Conservation (phyloP, 1,284 basidiomycete genomes). For the Ceratobasidium sp. region DNA sequence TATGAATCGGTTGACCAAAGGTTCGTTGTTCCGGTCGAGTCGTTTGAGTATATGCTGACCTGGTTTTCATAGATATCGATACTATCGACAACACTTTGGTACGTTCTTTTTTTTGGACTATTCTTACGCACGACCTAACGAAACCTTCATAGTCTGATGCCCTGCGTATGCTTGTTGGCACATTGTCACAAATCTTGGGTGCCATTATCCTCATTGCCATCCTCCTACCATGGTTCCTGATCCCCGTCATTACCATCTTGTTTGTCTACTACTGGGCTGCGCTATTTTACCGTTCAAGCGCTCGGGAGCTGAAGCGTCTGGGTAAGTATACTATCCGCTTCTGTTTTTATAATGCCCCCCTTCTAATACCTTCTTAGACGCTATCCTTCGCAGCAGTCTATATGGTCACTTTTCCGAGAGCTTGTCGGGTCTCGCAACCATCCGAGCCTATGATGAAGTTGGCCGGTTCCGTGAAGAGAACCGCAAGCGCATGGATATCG, state of each 20-base stretch:
- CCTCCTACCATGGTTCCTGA: constrained; percentile 55
- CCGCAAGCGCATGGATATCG: constrained; percentile 81
- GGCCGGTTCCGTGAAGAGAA: constrained; percentile 82
- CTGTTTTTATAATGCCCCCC: no score
- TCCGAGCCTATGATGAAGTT: constrained; percentile 84
- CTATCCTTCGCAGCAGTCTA: constrained; percentile 71
- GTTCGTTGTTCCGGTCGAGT: constrained; percentile 50
- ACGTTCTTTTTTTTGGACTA: neutral
- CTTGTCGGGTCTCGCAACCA: constrained; percentile 86
- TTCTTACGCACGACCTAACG: constrained; percentile 16
- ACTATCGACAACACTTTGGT: constrained; percentile 58
- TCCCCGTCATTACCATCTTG: constrained; percentile 39
- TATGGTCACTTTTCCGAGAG: constrained; percentile 92
- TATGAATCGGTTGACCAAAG: constrained; percentile 85
- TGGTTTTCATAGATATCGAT: constrained; percentile 73
- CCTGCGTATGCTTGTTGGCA: constrained; percentile 79
- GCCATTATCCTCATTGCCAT: constrained; percentile 78
- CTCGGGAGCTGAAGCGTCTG: constrained; percentile 84
- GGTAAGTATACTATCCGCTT: constrained; percentile 25
- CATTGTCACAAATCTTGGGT: constrained; percentile 73
- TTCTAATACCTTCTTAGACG: constrained; percentile 60
- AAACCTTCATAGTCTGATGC: constrained; percentile 61
- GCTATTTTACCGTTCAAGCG: constrained; percentile 87
- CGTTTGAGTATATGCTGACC: constrained; percentile 20
- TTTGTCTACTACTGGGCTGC: constrained; percentile 70